These are phyloP conservation scores for Sporisorium graminicola DNA, from an alignment of 1,284 basidiomycete species.

Conservation along the genomic window DNA sequence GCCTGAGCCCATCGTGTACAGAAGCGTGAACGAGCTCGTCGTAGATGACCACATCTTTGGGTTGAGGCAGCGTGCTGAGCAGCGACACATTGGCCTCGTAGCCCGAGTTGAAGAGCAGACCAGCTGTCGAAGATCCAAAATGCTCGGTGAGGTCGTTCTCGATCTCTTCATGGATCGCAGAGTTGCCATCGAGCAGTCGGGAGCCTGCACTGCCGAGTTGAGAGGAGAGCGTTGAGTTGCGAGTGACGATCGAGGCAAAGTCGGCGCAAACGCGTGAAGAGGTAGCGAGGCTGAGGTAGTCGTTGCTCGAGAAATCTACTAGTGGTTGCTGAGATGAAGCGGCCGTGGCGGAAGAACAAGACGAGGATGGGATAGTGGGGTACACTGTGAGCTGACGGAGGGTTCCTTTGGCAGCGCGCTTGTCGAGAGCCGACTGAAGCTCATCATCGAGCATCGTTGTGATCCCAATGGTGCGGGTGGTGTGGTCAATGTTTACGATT, in stretches of 20 bases:
- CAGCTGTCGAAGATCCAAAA: constrained; percentile 72
- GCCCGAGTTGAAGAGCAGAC: constrained; percentile 90
- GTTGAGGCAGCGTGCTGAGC: constrained; percentile 84
- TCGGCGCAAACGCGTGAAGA: constrained; percentile 73
- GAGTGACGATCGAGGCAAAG: constrained; percentile 29
- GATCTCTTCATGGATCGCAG: constrained; percentile 49
- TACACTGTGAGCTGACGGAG: constrained; percentile 56
- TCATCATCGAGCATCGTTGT: constrained; percentile 56
- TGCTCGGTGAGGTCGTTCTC: constrained; percentile 55
- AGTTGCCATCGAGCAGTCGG: constrained; percentile 84
- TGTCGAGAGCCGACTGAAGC: constrained; percentile 52
- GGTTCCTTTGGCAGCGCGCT: constrained; percentile 54
- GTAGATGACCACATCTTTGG: constrained; percentile 82
- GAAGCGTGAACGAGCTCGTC: constrained; percentile 93
- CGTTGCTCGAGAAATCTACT: constrained; percentile 87
- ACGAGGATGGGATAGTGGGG: constrained; percentile 29
- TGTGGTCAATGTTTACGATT: background rate
- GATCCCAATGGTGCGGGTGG: background rate
- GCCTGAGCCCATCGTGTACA: constrained; percentile 90
- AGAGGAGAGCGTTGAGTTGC: constrained; percentile 11
- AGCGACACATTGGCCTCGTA: constrained; percentile 94
- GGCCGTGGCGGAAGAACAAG: background rate
- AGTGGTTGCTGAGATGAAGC: constrained; percentile 36
- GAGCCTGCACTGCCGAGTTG: constrained; percentile 84
- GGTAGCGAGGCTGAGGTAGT: constrained; percentile 87